A percentile compares a stretch with the other conserved stretches of the same genome.
Conservation (phyloP, 2,329 filamentous ascomycete genomes). For the Penicillium sumatraense region DNA sequence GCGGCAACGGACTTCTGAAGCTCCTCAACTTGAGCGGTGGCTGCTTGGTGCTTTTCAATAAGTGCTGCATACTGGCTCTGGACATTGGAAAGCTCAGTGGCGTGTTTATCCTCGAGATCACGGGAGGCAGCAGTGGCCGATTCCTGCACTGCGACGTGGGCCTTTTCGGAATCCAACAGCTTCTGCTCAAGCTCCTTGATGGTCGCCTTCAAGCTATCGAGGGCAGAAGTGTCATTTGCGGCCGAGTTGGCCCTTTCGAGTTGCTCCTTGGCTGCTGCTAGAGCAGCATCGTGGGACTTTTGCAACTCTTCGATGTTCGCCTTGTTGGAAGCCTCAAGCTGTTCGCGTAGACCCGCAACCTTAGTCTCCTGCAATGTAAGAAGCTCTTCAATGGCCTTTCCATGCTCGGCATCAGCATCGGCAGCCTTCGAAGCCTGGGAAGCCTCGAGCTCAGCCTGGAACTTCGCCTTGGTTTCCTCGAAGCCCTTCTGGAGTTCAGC, state of each 20-base stretch:
- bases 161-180: conserved; percentile 59
- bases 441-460: conserved; percentile 45
- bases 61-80: conserved; percentile 50
- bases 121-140: conserved; percentile 33
- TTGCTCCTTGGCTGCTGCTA: conserved; percentile 40
- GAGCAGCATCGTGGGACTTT: conserved; percentile 38
- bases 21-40: conserved; percentile 68
- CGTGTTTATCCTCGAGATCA: conserved; percentile 37
- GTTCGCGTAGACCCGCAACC: conserved; percentile 38
- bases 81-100: conserved; percentile 53
- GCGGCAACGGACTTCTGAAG: conserved; percentile 82
- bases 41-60: conserved; percentile 42
- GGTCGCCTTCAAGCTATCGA: conserved; percentile 45
- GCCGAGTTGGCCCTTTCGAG: conserved; percentile 41
- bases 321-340: conserved; percentile 42
- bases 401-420: conserved; percentile 44
- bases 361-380: conserved; percentile 46
- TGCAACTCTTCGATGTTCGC: conserved; percentile 42
- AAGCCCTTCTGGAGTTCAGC: conserved; percentile 41
- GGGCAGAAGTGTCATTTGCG: conserved; percentile 41
- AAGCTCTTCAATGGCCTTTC: conserved; percentile 46
- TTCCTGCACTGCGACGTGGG: conserved; percentile 46
- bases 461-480: conserved; percentile 36
- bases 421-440: conserved; percentile 38
- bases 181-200: conserved; percentile 65